Evolutionary conservation across 2,329 filamentous ascomycete species (phyloP).

Genomic region (Harringtonia aguacate): DNA sequence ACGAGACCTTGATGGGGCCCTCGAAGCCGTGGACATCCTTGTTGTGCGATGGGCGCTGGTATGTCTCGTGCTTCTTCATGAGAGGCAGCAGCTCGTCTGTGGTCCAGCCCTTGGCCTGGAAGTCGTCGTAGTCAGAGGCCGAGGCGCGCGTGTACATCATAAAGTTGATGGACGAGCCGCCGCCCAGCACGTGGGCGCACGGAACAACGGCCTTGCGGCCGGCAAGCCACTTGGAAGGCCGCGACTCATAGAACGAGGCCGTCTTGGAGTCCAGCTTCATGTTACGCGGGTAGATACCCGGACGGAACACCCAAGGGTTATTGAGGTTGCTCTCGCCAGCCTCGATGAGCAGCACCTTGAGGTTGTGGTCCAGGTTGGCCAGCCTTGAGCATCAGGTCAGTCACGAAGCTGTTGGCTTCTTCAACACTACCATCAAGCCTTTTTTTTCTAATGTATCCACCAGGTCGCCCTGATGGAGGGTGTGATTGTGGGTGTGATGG

Average conservation of each 20-base stretch:
- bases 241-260: conserved; percentile 70
- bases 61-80: conserved; percentile 75
- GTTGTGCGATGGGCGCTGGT: conserved; percentile 55
- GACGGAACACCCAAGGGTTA: conserved; percentile 68
- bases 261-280: conserved; percentile 74
- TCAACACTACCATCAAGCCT: conserved; percentile 20
- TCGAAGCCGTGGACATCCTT: conserved; percentile 65
- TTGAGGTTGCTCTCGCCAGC: conserved; percentile 65
- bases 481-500: neutral
- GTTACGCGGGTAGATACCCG: conserved; percentile 67
- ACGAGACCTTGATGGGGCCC: conserved; percentile 73
- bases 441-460: too few relatives aligned
- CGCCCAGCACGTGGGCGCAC: conserved; percentile 60
- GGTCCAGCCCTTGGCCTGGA: conserved; percentile 69
- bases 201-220: conserved; percentile 66
- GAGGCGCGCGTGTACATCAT: conserved; percentile 70
- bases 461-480: too few relatives aligned
- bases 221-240: conserved; percentile 60
- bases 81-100: conserved; percentile 65
- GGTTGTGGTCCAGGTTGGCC: conserved; percentile 66
- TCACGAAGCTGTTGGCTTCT: conserved; percentile 18
- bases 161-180: conserved; percentile 67
- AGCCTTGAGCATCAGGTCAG: conserved; percentile 33
- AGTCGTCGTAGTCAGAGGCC: conserved; percentile 67
- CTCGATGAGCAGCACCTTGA: conserved; percentile 59